Base-by-base conservation (phyloP, 139 green algal genomes). In the Asterochloris erici region DNA sequence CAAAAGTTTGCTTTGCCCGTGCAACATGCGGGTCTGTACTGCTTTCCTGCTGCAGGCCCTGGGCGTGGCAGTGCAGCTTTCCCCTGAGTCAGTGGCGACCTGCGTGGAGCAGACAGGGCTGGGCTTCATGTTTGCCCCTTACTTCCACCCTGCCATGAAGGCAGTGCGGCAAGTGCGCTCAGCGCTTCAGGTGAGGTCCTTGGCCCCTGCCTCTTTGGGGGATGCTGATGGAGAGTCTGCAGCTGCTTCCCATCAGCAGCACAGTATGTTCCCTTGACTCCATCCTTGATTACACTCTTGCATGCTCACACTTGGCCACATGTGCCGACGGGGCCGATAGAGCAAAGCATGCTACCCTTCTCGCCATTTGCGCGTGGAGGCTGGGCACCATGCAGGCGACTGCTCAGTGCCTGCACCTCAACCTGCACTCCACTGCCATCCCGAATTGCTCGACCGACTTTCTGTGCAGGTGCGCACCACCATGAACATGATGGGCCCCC, bases 111-210 rank as follows among this genome's bases (percentile, higher is more conserved):
- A 98, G 84, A 91, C 89, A 14, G 90, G 93, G 27, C 87, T 99
- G 38, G 97, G 92, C 60, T 99, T 99, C 90, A 99, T 99, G 97
- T 99, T 95, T 84, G 96, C 97, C 0, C 97, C 97, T 14, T 86
- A 90, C 38, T 97, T 90, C 79, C 93, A 97, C 82, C 93, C 93
- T 1, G 93, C 90, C 60, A 96, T 97, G 93, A 88, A 87, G 71
- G 87, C 84, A 16, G 90, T 98, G 54, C 81, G 87, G 13, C 89
- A 91, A 0, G 92, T 98, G 74, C 87, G 96, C 14, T 92, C 90
- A 70, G 88, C 92, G 6, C 87, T 98, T 24, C 95, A 92, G 84
- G 88, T 91, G 63, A 47, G 86, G 13, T n/a, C 27, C 24, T 47
- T 77, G 9, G 38, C 15, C 24, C n/a, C 38, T 54, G 38, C 38